phyloP scores from a whole-genome alignment of 2,329 filamentous ascomycete species.

The Trichoderma simmonsii region DNA sequence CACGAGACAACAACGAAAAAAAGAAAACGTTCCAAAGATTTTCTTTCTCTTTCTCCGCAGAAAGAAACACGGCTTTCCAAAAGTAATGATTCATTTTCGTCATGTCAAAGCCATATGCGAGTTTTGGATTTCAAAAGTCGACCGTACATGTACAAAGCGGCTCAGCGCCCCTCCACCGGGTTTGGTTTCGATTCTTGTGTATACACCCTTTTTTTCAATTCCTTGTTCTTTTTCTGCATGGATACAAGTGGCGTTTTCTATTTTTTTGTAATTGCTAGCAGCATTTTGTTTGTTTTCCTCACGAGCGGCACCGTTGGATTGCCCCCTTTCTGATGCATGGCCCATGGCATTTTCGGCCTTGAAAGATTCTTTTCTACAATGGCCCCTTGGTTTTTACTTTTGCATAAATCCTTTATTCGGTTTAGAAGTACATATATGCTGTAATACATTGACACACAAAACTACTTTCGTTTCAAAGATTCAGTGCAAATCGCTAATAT shows the following conservation, averaged over 20 bases:
- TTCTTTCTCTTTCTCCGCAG: too few relatives aligned
- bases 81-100: background rate
- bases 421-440: background rate
- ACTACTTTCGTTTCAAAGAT: background rate
- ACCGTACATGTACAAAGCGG: slow-evolving; percentile 3
- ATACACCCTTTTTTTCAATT: background rate
- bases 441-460: background rate
- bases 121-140: background rate
- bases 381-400: background rate
- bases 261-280: background rate
- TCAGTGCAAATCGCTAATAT: background rate
- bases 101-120: background rate
- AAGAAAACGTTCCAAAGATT: background rate
- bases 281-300: background rate
- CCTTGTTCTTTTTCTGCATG: background rate
- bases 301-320: background rate
- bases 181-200: slow-evolving; percentile 1
- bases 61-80: background rate
- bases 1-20: background rate
- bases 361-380: background rate
- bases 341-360: background rate
- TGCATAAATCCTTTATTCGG: background rate
- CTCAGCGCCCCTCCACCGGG: background rate
- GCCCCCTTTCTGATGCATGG: background rate
- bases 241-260: background rate